Conservation (phyloP, 331 rosid species). For the Spiraea crenata region DNA sequence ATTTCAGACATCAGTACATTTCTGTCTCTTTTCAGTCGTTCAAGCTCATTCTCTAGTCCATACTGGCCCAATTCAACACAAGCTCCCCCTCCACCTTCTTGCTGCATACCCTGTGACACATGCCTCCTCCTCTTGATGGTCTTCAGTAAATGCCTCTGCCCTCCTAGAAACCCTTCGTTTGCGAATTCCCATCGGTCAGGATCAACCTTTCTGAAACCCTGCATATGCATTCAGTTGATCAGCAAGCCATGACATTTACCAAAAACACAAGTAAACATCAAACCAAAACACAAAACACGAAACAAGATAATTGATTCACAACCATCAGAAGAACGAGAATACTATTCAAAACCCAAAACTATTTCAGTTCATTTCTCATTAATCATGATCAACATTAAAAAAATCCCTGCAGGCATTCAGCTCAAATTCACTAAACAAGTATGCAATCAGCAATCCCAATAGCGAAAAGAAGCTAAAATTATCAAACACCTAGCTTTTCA, state of each 20-base stretch:
- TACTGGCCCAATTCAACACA: conserved; percentile 76
- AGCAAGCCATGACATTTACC: background rate
- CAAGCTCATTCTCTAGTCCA: conserved; percentile 71
- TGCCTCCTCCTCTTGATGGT: conserved; percentile 91
- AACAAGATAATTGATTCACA: background rate
- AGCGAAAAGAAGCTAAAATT: no score
- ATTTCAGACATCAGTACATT: conserved; percentile 63
- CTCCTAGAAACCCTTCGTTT: conserved; percentile 85
- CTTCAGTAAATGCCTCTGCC: conserved; percentile 69
- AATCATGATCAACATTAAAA: no score
- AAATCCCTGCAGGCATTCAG: no score
- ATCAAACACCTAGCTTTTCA: no score
- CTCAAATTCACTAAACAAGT: no score
- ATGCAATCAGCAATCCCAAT: no score
- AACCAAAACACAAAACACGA: background rate
- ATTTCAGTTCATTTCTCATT: background rate
- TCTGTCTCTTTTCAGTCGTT: conserved; percentile 62
- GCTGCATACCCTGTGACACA: conserved; percentile 39
- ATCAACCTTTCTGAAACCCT: conserved; percentile 95
- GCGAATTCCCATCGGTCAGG: conserved; percentile 98
- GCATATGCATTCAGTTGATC: conserved; percentile 19
- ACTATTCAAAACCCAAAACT: background rate
- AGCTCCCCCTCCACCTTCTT: conserved; percentile 31
- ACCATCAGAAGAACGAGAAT: background rate
- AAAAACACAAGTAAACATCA: background rate